Conservation (phyloP, 768 basidiomycete species). For the Tulasnella sp. region DNA sequence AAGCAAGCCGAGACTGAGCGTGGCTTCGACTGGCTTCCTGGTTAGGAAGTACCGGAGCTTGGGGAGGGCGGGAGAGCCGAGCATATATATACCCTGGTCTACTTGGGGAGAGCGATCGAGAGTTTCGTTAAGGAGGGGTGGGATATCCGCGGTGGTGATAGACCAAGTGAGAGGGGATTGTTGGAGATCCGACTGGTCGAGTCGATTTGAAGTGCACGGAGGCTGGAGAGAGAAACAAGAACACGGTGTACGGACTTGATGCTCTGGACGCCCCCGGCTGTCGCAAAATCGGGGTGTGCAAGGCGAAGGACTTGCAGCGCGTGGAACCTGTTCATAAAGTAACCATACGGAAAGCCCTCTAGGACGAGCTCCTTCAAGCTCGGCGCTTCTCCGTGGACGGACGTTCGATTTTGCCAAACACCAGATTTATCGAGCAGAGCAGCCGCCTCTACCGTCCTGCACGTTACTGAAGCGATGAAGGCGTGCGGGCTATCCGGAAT, state of each 20-base stretch:
- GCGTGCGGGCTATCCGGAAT: too few relatives aligned
- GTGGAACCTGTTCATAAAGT: not conserved
- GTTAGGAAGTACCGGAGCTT: not conserved
- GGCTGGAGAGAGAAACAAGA: conserved; percentile 36
- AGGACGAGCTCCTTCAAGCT: too few relatives aligned
- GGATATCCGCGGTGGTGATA: not conserved
- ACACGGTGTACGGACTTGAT: conserved; percentile 68
- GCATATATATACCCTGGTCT: not conserved
- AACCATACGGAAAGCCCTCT: not conserved
- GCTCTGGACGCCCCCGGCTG: conserved; percentile 48
- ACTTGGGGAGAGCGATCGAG: not conserved
- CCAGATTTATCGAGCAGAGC: too few relatives aligned
- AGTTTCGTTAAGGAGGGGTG: not conserved
- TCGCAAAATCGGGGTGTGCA: not conserved
- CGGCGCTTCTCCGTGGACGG: too few relatives aligned
- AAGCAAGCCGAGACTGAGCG: not conserved
- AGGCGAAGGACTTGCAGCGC: not conserved
- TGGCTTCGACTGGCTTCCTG: not conserved
- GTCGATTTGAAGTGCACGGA: conserved; percentile 30
- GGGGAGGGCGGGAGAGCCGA: not conserved
- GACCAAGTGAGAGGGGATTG: not conserved
- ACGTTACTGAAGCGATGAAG: too few relatives aligned
- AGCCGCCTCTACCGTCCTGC: too few relatives aligned
- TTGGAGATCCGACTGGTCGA: conserved; percentile 10
- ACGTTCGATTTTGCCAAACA: too few relatives aligned